Evolutionary conservation across 495 filamentous ascomycete species (phyloP).

Genomic region (Bombardia bombarda): DNA sequence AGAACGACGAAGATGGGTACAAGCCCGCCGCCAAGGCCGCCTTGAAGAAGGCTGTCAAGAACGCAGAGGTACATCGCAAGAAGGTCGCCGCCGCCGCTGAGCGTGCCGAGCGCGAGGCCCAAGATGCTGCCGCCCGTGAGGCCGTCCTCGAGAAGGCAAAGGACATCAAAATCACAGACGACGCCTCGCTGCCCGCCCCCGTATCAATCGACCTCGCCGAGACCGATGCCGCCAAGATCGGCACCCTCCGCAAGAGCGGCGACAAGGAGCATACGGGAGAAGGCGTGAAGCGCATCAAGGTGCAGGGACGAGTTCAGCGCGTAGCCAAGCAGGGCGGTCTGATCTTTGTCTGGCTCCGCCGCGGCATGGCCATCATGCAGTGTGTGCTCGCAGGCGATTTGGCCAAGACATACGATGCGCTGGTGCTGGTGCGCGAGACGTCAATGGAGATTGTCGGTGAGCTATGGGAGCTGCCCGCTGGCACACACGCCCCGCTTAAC

Average conservation of each 20-base stretch:
- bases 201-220: constrained; percentile 65
- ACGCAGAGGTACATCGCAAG: constrained; percentile 65
- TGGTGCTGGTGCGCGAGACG: constrained; percentile 83
- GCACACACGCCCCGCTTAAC: constrained; percentile 72
- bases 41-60: constrained; percentile 70
- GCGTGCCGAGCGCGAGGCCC: constrained; percentile 58
- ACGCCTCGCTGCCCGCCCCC: constrained; percentile 69
- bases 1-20: constrained; percentile 60
- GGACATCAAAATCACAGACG: constrained; percentile 76
- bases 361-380: constrained; percentile 44
- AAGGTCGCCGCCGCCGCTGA: constrained; percentile 66
- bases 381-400: constrained; percentile 78
- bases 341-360: background rate
- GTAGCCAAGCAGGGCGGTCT: background rate
- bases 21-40: constrained; percentile 77
- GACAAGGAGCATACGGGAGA: too few species aligned
- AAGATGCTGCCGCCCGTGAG: constrained; percentile 58
- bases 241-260: constrained; percentile 57
- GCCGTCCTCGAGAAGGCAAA: constrained; percentile 75
- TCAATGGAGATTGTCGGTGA: constrained; percentile 83
- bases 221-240: constrained; percentile 62
- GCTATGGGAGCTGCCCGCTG: constrained; percentile 74
- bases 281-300: background rate
- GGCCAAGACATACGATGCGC: constrained; percentile 84
- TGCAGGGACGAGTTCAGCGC: background rate